Base-by-base conservation (phyloP, 805 yeast species). In the Saccharomyces paradoxus region DNA sequence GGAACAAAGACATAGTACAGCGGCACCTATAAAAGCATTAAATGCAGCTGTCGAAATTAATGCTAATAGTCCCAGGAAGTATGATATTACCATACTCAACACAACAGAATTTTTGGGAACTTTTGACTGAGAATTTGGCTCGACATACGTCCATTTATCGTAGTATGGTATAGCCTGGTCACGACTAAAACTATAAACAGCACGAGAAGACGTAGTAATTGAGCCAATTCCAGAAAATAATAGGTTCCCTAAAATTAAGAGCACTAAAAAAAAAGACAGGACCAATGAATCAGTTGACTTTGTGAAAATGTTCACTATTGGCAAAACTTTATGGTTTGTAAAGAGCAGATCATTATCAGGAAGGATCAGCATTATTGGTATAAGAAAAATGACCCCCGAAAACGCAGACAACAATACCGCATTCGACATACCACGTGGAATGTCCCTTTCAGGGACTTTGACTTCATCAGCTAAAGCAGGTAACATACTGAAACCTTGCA, bases 401-500 rank as follows among this genome's bases (percentile, higher is more conserved):
- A 81, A 57, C 0, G 85, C 78, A 9, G 92, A 80, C 49, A 86
- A 75, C 46, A 81, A 52, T 14, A 87, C 86, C 2, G 94, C 81
- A 50, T 78, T 74, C 1, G 86, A 69, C 64, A 88, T 81, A 4
- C 94, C 94, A 59, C 79, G 78, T 14, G 96, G 90, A 62, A 88
- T 84, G 51, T 82, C 83, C 54, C 73, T 78, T 64, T 88, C 94
- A 0, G 96, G 92, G 24, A 74, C 74, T 58, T 82, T 79, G 14
- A 88, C 94, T 69, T 88, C 96, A 63, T 88, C 96, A 49, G 90
- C 82, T 75, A 88, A 80, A 5, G 92, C 83, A 21, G 89, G 87
- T 28, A 88, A 74, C 80, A 87, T 82, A 28, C 92, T 92, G 68
- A 86, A 88, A 0, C 94, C 96, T 56, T 87, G 88, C 64, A 87